These are phyloP conservation scores for Pichia sp. DNA, from an alignment of 1,139 yeast genomes.

Conservation along the genomic window DNA sequence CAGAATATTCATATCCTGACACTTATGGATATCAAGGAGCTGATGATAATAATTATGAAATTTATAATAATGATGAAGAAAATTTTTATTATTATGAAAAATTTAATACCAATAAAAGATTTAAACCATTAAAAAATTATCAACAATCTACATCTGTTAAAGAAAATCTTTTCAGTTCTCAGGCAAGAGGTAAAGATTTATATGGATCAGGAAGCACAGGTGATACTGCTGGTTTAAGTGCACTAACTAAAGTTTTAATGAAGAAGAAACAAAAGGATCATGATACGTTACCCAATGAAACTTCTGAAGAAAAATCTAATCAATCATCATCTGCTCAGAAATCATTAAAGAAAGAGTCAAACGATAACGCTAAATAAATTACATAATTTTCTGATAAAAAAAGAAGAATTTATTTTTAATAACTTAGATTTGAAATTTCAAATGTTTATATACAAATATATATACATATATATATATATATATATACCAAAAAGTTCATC, in stretches of 20 bases:
- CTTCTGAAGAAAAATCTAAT: too few relatives aligned
- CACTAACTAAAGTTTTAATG: conserved; percentile 19
- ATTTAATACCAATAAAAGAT: not conserved
- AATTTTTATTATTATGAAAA: not conserved
- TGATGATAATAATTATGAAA: not conserved
- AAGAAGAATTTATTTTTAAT: not conserved
- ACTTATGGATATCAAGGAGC: not conserved
- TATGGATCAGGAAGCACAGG: conserved; percentile 13
- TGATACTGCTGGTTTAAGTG: conserved; percentile 17
- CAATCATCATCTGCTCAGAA: too few relatives aligned
- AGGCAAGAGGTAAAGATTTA: conserved; percentile 15
- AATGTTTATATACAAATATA: not conserved
- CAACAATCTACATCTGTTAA: not conserved
- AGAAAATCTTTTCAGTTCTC: conserved; percentile 9
- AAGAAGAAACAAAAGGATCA: conserved; percentile 6
- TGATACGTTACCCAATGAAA: not conserved
- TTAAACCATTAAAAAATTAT: not conserved
- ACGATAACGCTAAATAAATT: too few relatives aligned
- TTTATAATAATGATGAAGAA: not conserved
- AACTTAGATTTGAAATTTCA: not conserved
- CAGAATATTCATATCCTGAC: not conserved
- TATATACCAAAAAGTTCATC: not conserved
- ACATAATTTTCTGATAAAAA: not conserved
- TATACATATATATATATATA: not conserved
- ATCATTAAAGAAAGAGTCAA: too few relatives aligned